phyloP scores from a whole-genome alignment of 371 early-diverging fungal genomes.

The Circinella umbellata region DNA sequence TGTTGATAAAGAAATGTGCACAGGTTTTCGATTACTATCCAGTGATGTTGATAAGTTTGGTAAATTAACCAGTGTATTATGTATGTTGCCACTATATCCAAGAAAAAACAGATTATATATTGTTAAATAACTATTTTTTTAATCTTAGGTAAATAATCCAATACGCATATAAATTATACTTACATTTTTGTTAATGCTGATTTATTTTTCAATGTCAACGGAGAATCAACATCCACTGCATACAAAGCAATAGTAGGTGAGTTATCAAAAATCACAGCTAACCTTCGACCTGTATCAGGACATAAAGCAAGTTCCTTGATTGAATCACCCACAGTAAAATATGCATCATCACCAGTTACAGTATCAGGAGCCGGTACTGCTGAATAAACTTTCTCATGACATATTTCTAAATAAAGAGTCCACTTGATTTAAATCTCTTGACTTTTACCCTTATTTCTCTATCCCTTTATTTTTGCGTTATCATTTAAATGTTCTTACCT shows the following conservation, averaged over 20 bases:
- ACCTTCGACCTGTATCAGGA: conserved; percentile 31
- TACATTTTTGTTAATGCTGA: conserved; percentile 29
- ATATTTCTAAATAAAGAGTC: conserved; percentile 4
- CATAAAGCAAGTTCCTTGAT: conserved; percentile 45
- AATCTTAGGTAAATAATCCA: background rate
- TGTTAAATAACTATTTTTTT: no score
- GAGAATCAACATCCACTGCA: conserved; percentile 20
- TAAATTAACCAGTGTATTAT: conserved; percentile 21
- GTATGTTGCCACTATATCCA: conserved; percentile 34
- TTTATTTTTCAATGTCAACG: conserved; percentile 21
- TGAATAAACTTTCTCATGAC: conserved; percentile 14
- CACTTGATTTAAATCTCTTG: background rate
- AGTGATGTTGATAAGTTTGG: conserved; percentile 1
- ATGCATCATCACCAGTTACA: background rate
- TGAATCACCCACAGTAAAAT: background rate
- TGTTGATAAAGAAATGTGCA: conserved; percentile 26
- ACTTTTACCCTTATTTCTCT: background rate
- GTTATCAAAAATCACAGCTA: conserved; percentile 38
- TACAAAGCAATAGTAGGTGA: conserved; percentile 31
- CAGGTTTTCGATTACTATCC: conserved; percentile 18
- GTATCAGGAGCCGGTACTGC: background rate
- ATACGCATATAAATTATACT: background rate
- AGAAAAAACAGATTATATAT: background rate
- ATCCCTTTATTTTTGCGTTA: background rate
- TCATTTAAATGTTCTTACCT: no score